Evolutionary conservation across 768 basidiomycete genomes (phyloP).

Genomic region (Leccinum broughii): DNA sequence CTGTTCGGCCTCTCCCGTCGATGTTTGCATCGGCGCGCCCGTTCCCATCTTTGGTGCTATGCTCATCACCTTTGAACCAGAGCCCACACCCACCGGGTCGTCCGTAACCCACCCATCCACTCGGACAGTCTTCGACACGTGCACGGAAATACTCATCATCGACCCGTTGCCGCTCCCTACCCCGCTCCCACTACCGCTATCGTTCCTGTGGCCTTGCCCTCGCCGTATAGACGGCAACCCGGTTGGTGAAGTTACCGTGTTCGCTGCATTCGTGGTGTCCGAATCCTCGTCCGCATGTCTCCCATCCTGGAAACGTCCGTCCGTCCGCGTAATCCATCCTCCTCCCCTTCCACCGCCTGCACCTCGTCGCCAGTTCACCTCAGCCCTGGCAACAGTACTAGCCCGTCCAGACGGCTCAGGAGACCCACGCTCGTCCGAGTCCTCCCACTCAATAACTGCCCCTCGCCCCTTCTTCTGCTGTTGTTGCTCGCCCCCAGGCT

Average conservation of each 20-base stretch:
- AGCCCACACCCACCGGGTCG: neutral
- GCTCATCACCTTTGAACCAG: neutral
- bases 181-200: too few relatives aligned
- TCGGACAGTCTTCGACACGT: neutral
- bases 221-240: neutral
- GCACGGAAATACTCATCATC: neutral
- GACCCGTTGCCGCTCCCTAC: constrained; percentile 3
- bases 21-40: neutral
- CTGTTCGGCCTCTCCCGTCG: too few relatives aligned
- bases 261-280: constrained; percentile 5
- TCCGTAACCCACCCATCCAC: constrained; percentile 26
- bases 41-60: neutral
- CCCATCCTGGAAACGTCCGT: constrained; percentile 17
- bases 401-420: neutral
- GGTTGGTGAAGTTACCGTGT: too few relatives aligned
- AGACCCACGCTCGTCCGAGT: constrained; percentile 4
- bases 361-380: neutral
- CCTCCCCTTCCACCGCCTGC: neutral
- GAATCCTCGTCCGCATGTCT: constrained; percentile 5
- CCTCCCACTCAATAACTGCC: constrained; percentile 16
- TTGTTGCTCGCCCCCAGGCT: neutral
- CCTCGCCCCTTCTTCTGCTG: constrained; percentile 3
- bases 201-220: too few relatives aligned
- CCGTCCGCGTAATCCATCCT: constrained; percentile 34
- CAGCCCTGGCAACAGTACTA: neutral